phyloP scores from a whole-genome alignment of 768 basidiomycete genomes.

The Podaxis mareebaensis region DNA sequence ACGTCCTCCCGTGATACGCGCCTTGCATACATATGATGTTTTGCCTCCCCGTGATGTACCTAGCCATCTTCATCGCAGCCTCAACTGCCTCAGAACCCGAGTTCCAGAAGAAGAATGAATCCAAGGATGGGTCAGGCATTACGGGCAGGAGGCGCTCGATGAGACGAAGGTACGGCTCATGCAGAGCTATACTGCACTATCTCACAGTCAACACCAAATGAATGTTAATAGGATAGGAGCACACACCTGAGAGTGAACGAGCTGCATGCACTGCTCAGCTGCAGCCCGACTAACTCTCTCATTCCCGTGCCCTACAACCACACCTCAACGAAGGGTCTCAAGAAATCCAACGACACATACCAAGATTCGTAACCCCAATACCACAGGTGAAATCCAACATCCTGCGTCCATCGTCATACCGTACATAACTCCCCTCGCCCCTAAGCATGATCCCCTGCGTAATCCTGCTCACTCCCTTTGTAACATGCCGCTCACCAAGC shows the following conservation, averaged over 20 bases:
- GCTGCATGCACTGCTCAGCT: slow-evolving; percentile 80
- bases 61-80: slow-evolving; percentile 85
- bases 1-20: slow-evolving; percentile 91
- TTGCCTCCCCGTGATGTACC: slow-evolving; percentile 73
- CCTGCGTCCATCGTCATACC: slow-evolving; percentile 68
- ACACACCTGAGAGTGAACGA: slow-evolving; percentile 77
- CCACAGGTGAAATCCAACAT: slow-evolving; percentile 87
- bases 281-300: slow-evolving; percentile 85
- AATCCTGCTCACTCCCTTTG: slow-evolving; percentile 45
- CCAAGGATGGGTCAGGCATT: slow-evolving; percentile 89
- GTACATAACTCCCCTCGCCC: slow-evolving; percentile 73
- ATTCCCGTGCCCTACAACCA: slow-evolving; percentile 76
- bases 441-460: slow-evolving; percentile 61
- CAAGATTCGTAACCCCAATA: slow-evolving; percentile 85
- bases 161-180: slow-evolving; percentile 83
- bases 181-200: slow-evolving; percentile 88
- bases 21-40: slow-evolving; percentile 92
- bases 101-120: slow-evolving; percentile 98
- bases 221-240: not conserved
- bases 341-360: slow-evolving; percentile 36
- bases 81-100: slow-evolving; percentile 95
- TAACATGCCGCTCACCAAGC: slow-evolving; percentile 47
- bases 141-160: slow-evolving; percentile 82
- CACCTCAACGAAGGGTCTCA: slow-evolving; percentile 4
- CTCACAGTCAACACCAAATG: not conserved